Evolutionary conservation across 176 grass and related monocot genomes (phyloP).

Genomic region (Thalia dealbata): DNA sequence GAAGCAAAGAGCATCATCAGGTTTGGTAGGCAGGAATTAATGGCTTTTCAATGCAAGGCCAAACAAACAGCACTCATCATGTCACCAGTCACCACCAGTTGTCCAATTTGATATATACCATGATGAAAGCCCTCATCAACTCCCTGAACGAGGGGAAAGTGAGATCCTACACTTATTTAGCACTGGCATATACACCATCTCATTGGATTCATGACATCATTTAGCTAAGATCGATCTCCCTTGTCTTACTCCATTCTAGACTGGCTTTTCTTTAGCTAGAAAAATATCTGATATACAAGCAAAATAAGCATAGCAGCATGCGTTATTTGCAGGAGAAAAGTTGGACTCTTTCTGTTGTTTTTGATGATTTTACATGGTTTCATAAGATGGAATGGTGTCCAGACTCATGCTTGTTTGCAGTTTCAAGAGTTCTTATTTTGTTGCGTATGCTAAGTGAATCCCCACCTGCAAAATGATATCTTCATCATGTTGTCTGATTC

Average conservation of each 20-base stretch:
- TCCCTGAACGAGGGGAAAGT: neutral
- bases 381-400: too few species aligned
- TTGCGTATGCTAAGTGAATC: too few species aligned
- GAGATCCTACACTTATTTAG: neutral
- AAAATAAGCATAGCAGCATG: neutral
- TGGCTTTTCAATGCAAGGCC: neutral
- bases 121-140: neutral
- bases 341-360: too few species aligned
- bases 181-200: neutral
- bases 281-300: neutral
- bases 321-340: neutral
- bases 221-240: neutral
- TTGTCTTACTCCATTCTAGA: neutral
- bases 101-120: neutral
- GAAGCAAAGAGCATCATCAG: slow-evolving; percentile 5
- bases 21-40: neutral
- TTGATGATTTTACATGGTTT: too few species aligned
- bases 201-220: neutral
- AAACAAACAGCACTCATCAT: neutral
- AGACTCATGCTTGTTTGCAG: too few species aligned
- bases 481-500: too few species aligned
- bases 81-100: neutral
- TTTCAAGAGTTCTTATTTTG: too few species aligned
- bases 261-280: neutral
- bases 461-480: too few species aligned